Evolutionary conservation across 2,329 filamentous ascomycete species (phyloP).

Genomic region (Pseudogymnoascus sp.): DNA sequence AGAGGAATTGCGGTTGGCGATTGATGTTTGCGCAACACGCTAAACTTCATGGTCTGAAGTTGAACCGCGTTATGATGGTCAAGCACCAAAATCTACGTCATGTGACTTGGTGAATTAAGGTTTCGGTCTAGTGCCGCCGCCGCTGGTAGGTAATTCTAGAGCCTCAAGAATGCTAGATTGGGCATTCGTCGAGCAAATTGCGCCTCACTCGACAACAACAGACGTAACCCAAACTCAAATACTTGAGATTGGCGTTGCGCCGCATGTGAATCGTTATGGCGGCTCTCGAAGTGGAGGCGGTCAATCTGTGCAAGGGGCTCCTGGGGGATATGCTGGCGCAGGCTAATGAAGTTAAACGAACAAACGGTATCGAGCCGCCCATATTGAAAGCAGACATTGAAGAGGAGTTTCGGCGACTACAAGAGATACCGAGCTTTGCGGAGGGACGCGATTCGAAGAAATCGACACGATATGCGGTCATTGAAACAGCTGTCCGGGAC

Average conservation of each 20-base stretch:
- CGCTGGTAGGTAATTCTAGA: constrained; percentile 3
- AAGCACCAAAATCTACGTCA: constrained; percentile 6
- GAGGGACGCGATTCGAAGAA: constrained; percentile 28
- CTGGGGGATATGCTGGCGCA: constrained; percentile 51
- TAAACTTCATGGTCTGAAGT: constrained; percentile 2
- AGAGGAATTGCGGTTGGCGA: constrained; percentile 7
- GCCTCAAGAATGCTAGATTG: constrained; percentile 3
- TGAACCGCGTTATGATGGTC: constrained; percentile 9
- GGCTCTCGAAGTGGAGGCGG: constrained; percentile 44
- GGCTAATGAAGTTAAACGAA: constrained; percentile 52
- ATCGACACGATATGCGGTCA: constrained; percentile 56
- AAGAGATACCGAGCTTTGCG: constrained; percentile 34
- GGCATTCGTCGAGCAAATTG: background rate
- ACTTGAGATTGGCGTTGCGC: background rate
- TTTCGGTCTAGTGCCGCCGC: constrained; percentile 3
- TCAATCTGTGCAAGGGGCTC: constrained; percentile 45
- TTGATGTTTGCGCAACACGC: constrained; percentile 8
- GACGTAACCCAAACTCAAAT: background rate
- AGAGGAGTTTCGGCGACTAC: constrained; percentile 40
- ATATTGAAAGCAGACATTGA: constrained; percentile 62
- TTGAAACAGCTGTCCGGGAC: constrained; percentile 77
- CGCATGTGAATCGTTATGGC: constrained; percentile 36
- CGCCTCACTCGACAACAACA: background rate
- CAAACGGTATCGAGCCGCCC: constrained; percentile 61
- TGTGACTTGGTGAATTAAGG: constrained; percentile 10